phyloP scores from a whole-genome alignment of 1,284 basidiomycete genomes.

The Cutaneotrichosporon mucoides region DNA sequence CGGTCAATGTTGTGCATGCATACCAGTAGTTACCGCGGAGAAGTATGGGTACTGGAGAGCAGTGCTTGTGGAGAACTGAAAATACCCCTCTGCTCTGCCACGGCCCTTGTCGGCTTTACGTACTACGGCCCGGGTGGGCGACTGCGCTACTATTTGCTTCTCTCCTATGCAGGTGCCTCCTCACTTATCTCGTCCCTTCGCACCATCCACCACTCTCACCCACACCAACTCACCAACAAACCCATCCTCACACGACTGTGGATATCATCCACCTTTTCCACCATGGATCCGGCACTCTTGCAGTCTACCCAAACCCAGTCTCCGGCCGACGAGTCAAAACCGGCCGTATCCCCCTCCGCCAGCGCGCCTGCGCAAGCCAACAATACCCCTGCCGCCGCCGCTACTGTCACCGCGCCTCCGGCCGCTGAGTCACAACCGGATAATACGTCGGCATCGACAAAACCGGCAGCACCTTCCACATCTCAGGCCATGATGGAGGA shows the following conservation, averaged over 20 bases:
- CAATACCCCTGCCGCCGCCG: not conserved
- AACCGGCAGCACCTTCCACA: no score
- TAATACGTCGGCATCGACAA: not conserved
- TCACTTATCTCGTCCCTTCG: no score
- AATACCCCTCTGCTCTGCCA: no score
- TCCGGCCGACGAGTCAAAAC: conserved; percentile 10
- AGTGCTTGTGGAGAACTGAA: no score
- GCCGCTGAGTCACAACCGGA: conserved; percentile 1
- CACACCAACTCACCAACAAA: not conserved
- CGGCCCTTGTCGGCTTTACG: no score
- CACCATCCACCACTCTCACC: not conserved
- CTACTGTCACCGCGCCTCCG: not conserved
- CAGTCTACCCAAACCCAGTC: conserved; percentile 2
- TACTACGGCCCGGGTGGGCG: no score
- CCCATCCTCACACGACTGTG: not conserved
- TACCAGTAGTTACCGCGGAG: no score
- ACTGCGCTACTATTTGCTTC: no score
- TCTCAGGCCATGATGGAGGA: conserved; percentile 14
- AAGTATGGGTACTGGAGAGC: no score
- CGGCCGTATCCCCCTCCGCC: not conserved
- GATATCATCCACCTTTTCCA: not conserved
- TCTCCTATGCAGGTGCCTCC: no score
- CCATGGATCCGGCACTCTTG: conserved; percentile 20
- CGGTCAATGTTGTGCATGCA: no score
- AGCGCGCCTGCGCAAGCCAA: not conserved